Evolutionary conservation across 163 green algal species (phyloP), one percentile per base, ranked within the genome.

Genomic region (Scenedesmus sp.): DNA sequence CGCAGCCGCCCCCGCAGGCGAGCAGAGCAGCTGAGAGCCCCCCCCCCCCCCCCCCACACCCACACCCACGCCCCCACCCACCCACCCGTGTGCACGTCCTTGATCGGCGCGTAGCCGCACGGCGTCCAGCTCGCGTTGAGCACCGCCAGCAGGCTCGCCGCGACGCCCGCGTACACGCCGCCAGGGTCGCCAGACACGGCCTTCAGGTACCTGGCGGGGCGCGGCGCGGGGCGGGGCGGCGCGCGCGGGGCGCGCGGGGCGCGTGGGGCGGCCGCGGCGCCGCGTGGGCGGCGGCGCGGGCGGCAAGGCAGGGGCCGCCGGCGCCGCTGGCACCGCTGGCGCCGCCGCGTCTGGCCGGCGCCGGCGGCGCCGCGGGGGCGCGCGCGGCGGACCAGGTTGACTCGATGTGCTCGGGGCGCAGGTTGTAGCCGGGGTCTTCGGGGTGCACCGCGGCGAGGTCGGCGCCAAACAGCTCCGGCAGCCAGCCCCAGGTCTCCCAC

Each of bases 361-460:
- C 50, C 14, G 50, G 10, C 24, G 50, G 50, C 39, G 39, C 7
- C 39, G 39, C 39, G 39, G 7, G 39, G 18, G 86, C 69, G 63
- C 93, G 79, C 78, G 39, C 39, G 6, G 39, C 39, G 39, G 39
- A 47, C 39, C 39, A 47, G 6, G 39, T 47, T 39, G 85, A 95
- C 87, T 98, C 95, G 22, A 94, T 88, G 44, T 97, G 85, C 82
- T 98, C 95, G 3, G 95, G 95, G 17, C 95, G 82, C 75, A 99
- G 87, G 26, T 94, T 94, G 77, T 98, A 98, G 22, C 87, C 89
- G 54, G 88, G 85, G 56, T 91, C 84, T 42, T 84, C 53, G 10
- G 82, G 82, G 75, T 84, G 63, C 26, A 87, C 77, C 26, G 60
- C 76, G 45, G 47, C 45, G 44, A 89, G 84, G 70, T 92, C 84